phyloP scores from a whole-genome alignment of 441 rosid species.

The Lepidium campestre region DNA sequence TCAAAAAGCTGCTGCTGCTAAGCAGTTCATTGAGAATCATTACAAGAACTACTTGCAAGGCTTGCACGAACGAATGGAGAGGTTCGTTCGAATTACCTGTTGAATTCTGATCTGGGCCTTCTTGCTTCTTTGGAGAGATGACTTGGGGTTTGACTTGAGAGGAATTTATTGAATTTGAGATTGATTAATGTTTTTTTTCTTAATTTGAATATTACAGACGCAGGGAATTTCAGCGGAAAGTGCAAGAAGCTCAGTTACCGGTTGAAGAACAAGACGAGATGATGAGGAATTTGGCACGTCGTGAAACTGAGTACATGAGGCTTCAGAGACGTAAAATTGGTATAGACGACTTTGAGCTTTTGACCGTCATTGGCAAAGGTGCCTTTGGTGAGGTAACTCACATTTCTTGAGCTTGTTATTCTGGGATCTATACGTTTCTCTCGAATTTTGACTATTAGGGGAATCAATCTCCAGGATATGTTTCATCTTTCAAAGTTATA shows the following conservation, averaged over 20 bases:
- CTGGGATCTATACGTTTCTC: not conserved
- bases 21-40: conserved; percentile 96
- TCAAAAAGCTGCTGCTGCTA: conserved; percentile 96
- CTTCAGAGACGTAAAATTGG: conserved; percentile 90
- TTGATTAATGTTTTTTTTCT: not conserved
- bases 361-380: conserved; percentile 85
- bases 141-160: conserved; percentile 10
- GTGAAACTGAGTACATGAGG: conserved; percentile 91
- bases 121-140: not conserved
- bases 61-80: conserved; percentile 83
- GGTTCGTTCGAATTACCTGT: conserved; percentile 31
- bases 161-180: not conserved
- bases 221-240: conserved; percentile 67
- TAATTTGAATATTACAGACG: conserved; percentile 45
- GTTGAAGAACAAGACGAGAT: conserved; percentile 83
- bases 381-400: conserved; percentile 85
- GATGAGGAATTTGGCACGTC: conserved; percentile 81
- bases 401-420: not conserved
- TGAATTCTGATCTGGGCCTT: not conserved
- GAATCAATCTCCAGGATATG: not conserved
- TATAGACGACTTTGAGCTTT: conserved; percentile 82
- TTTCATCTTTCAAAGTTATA: not conserved
- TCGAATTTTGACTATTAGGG: not conserved
- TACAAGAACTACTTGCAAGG: conserved; percentile 89
- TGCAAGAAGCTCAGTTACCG: conserved; percentile 79